A percentile compares a stretch with the other conserved stretches of the same genome.
Evolutionary conservation across 768 basidiomycete species (phyloP).

Genomic region (Rhodotorula taiwanensis): DNA sequence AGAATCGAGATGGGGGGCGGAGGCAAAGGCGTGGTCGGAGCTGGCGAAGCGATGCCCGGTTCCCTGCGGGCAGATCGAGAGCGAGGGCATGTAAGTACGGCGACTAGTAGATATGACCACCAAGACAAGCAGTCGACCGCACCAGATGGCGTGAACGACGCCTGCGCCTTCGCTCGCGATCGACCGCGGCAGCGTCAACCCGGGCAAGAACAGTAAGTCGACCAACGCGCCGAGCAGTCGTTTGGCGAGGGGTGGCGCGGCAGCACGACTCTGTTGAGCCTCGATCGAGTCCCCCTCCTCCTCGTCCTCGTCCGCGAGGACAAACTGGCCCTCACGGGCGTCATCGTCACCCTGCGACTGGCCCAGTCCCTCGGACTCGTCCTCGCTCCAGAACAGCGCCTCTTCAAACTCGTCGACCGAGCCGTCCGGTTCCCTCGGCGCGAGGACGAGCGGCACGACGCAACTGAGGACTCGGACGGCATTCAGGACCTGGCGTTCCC

Average conservation of each 20-base stretch:
- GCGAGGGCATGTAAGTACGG: conserved; percentile 6
- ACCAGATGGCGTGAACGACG: conserved; percentile 85
- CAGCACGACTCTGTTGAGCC: conserved; percentile 50
- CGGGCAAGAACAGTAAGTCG: conserved; percentile 86
- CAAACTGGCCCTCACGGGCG: conserved; percentile 56
- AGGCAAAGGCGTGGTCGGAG: conserved; percentile 77
- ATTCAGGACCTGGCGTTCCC: conserved; percentile 74
- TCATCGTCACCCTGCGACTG: conserved; percentile 14
- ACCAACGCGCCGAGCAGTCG: conserved; percentile 68
- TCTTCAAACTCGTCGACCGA: conserved; percentile 61
- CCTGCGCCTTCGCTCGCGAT: conserved; percentile 62
- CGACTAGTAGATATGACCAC: too few relatives aligned
- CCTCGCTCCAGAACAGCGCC: conserved; percentile 73
- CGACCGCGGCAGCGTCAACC: conserved; percentile 67
- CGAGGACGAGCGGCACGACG: conserved; percentile 82
- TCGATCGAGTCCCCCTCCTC: conserved; percentile 37
- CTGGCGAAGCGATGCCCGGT: conserved; percentile 83
- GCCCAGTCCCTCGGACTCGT: conserved; percentile 47
- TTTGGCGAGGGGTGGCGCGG: conserved; percentile 66
- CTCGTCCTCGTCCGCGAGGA: conserved; percentile 80
- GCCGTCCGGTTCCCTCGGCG: conserved; percentile 40
- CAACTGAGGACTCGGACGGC: conserved; percentile 84
- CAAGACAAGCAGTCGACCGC: too few relatives aligned
- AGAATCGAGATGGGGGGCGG: conserved; percentile 59
- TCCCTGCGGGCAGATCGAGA: conserved; percentile 56